Base-by-base conservation (phyloP, 345 rosid species). In the Firmiana major region DNA sequence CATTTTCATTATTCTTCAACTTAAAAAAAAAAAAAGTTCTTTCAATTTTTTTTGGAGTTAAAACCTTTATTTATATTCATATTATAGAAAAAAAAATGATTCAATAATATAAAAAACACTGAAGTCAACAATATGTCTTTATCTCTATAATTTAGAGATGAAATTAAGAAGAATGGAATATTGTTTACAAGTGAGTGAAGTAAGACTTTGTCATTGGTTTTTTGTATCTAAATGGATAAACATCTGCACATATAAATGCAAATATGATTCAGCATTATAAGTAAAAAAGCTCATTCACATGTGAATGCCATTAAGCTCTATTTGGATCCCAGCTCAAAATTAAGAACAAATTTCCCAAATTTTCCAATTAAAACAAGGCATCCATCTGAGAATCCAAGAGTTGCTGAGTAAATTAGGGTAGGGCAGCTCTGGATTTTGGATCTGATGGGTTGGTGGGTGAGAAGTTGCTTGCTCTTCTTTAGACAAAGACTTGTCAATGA, bases 401-500 rank as follows among this genome's bases (percentile, higher is more conserved):
- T n/a, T 79, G 81, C 70, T 60, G 45, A 21, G 62, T 12, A 22
- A 75, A 7, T 71, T 63, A 22, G 57, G 77, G 77, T 63, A 22
- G 57, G 77, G 77, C 55, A 63, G 76, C 79, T 76, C 15, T 63
- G 73, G 68, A 57, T 79, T 81, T 53, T 43, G 79, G 69, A 54
- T 74, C 64, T 67, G 40, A 34, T 11, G 51, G 40, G 6, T 4
- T 3, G 74, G 60, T 67, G 21, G 62, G 3, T 51, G 60, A 60
- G 17, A 60, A 60, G 1, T 78, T 75, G 85, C 21, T 78, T 63
- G 73, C 71, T 38, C 5, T 38, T 38, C 40, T 38, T 38, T 38
- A 38, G 40, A 38, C 40, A 38, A 3, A 5, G 40, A 38, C 40
- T 38, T 38, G 0, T 5, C 40, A 38, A 38, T 38, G 40, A 0